These are phyloP conservation scores for Paramecium pentaurelia DNA, from an alignment of 73 alveolate genomes.

Conservation along the genomic window DNA sequence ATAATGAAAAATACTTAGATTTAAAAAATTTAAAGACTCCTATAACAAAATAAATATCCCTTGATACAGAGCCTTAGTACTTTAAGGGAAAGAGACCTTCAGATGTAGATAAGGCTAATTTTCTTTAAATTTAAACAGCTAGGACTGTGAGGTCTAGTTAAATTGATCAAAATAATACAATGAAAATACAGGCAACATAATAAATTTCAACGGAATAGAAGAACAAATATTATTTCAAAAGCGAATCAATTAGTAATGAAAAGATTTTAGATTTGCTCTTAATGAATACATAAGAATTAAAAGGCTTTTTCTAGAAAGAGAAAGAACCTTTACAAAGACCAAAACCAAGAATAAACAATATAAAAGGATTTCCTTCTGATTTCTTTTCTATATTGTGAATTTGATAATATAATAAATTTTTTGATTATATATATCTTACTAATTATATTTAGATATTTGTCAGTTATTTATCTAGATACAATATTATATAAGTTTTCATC, in stretches of 20 bases:
- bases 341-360: neutral
- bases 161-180: neutral
- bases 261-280: neutral
- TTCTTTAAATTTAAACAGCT: neutral
- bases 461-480: neutral
- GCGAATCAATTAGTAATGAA: neutral
- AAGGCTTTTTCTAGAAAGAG: neutral
- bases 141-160: neutral
- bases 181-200: neutral
- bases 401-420: neutral
- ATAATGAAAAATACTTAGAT: neutral
- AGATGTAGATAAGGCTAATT: neutral
- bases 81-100: neutral
- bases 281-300: neutral
- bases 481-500: neutral
- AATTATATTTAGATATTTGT: neutral
- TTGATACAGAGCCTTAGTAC: neutral
- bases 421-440: neutral
- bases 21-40: neutral
- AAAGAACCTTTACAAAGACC: neutral
- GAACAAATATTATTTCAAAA: neutral
- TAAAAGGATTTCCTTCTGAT: neutral
- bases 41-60: neutral
- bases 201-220: neutral
- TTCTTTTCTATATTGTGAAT: neutral